A percentile compares a stretch with the other conserved stretches of the same genome.
phyloP scores from a whole-genome alignment of 2,329 filamentous ascomycete species.

The Daldinia eschscholtzii region DNA sequence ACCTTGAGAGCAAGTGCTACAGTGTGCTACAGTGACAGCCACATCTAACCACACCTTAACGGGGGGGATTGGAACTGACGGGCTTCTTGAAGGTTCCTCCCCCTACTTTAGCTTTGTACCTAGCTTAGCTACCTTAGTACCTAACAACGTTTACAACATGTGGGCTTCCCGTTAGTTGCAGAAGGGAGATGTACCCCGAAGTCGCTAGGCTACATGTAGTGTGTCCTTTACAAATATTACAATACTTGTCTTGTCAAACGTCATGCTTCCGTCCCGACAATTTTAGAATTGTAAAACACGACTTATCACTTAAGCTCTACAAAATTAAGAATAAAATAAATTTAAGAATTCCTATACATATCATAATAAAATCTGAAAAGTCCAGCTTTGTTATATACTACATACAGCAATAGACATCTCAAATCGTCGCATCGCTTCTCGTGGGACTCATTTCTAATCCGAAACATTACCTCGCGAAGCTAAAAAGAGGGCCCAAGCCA shows the following conservation, averaged over 20 bases:
- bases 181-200: constrained; percentile 5
- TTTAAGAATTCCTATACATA: background rate
- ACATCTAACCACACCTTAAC: constrained; percentile 6
- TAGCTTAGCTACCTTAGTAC: background rate
- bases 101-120: background rate
- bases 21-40: constrained; percentile 11
- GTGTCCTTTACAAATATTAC: constrained; percentile 1
- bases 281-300: constrained; percentile 1
- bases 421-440: background rate
- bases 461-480: constrained; percentile 30
- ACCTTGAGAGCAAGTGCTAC: constrained; percentile 4
- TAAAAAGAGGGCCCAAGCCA: constrained; percentile 4
- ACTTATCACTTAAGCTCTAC: background rate
- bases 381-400: background rate
- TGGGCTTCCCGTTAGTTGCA: constrained; percentile 8
- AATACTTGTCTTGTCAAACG: constrained; percentile 12
- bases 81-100: constrained; percentile 7
- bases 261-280: constrained; percentile 35
- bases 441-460: constrained; percentile 20
- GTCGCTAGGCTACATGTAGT: background rate
- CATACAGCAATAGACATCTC: background rate
- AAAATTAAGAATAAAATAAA: background rate
- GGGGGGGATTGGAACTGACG: constrained; percentile 1
- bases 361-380: background rate
- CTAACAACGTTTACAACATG: background rate